Evolutionary conservation across 495 filamentous ascomycete genomes (phyloP), one percentile per base, ranked within the genome.

Genomic region (Ascodesmis nigricans): DNA sequence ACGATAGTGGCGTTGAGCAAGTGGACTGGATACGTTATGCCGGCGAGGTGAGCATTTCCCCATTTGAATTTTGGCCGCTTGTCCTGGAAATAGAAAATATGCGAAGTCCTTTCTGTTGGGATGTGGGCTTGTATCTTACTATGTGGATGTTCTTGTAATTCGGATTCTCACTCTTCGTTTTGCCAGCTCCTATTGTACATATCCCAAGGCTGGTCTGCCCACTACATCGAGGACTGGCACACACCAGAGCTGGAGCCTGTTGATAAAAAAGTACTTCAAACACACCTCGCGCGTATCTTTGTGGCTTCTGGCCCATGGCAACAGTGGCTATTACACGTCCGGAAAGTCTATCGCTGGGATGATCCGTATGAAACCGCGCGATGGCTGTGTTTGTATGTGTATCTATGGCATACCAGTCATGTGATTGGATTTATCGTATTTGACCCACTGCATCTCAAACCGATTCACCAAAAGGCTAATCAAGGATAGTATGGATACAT

Each of bases 311-410:
- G 53, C 5, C 57, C 58, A 4, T 55, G 60, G 46, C 58, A 64
- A 41, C 46, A 53, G 25, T 55, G 53, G 40, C 29, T 53, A 14
- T 54, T 62, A 40, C 39, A 54, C 8, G 29, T 56, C 16, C 47
- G 58, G 15, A 32, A 49, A 7, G 45, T 65, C 5, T 64, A 61
- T 35, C 54, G 53, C 6, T 64, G 59, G 62, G 55, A 62, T 33
- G 37, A 55, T 29, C 55, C 46, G 10, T 23, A 31, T 11, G 46
- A 43, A 8, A 63, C 59, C 9, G 36, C 24, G 3, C 41, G 29
- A 36, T 53, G 28, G 46, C 34, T 51, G 31, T 31, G 19, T 6
- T 28, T 45, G 19, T 59, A 57, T 44, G 19, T 53, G 5, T 35
- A 53, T 23, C 39, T 58, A n/a, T 60, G 44, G 53, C 47, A 55